A percentile compares a stretch with the other conserved stretches of the same genome.
Conservation (phyloP, 176 grass and related monocot genomes). For the Oropetium thomaeum region DNA sequence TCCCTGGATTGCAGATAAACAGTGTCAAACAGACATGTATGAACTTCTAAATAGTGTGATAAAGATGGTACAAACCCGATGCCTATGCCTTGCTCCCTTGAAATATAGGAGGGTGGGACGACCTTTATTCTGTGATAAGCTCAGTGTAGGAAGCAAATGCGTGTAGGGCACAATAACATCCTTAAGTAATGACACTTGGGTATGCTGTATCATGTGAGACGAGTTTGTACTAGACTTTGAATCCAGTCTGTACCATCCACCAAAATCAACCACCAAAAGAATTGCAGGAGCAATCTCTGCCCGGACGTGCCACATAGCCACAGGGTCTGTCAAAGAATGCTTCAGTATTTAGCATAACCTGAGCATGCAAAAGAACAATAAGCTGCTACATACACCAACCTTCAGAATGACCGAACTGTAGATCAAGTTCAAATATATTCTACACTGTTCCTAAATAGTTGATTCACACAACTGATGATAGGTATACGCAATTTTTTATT, state of each 20-base stretch:
- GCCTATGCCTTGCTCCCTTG: conserved; percentile 89
- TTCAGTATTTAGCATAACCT: conserved; percentile 80
- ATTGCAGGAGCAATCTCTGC: conserved; percentile 75
- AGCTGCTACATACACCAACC: conserved; percentile 38
- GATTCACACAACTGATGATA: not conserved
- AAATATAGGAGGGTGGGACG: conserved; percentile 79
- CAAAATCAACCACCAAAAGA: conserved; percentile 97
- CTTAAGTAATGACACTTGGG: conserved; percentile 86
- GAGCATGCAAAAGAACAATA: conserved; percentile 62
- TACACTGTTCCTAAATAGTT: not conserved
- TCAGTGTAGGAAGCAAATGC: conserved; percentile 73
- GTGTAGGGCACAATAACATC: conserved; percentile 97
- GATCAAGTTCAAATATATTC: not conserved
- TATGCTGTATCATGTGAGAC: conserved; percentile 72
- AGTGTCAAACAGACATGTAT: not conserved
- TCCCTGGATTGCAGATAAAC: not conserved
- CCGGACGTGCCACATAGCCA: conserved; percentile 94
- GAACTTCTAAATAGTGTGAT: not conserved
- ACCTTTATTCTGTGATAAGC: conserved; percentile 46
- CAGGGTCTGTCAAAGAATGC: conserved; percentile 92
- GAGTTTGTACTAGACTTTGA: conserved; percentile 46
- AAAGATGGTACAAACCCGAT: conserved; percentile 61
- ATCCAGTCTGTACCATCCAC: conserved; percentile 86
- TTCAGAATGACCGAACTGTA: conserved; percentile 1
- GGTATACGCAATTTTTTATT: too few species aligned